Percentiles rank a stretch among this genome's conserved stretches.
Conservation (phyloP, 768 basidiomycete genomes). For the Coprinopsis marcescibilis region DNA sequence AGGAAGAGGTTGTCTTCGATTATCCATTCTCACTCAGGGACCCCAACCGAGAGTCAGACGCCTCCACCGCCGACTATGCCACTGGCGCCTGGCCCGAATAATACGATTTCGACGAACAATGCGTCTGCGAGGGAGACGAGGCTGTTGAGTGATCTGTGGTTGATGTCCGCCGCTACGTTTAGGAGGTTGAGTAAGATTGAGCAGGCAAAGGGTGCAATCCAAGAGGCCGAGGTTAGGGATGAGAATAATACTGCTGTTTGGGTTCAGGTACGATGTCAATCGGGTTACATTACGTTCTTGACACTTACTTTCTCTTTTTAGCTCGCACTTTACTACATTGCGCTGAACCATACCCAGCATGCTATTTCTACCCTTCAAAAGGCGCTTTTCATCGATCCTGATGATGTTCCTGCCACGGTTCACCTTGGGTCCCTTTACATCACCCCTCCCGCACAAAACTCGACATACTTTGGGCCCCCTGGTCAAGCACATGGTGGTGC, state of each 20-base stretch:
- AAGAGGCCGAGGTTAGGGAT: slow-evolving; percentile 89
- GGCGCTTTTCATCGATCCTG: slow-evolving; percentile 80
- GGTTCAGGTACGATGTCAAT: slow-evolving; percentile 97
- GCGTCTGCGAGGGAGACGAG: slow-evolving; percentile 49
- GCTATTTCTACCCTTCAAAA: slow-evolving; percentile 81
- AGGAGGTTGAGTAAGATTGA: slow-evolving; percentile 84
- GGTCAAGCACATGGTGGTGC: not conserved
- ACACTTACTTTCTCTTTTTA: slow-evolving; percentile 21
- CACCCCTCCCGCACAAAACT: slow-evolving; percentile 16
- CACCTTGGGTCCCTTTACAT: slow-evolving; percentile 78
- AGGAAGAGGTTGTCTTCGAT: slow-evolving; percentile 54
- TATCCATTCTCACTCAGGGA: too few species aligned
- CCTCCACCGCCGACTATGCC: too few species aligned
- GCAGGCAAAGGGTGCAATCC: slow-evolving; percentile 84
- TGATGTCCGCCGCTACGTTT: slow-evolving; percentile 93
- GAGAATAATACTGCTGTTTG: slow-evolving; percentile 86
- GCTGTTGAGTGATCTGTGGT: slow-evolving; percentile 82
- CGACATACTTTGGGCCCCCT: not conserved
- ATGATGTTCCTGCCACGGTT: slow-evolving; percentile 72
- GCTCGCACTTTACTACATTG: slow-evolving; percentile 71
- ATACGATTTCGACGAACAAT: slow-evolving; percentile 12
- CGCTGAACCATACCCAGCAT: slow-evolving; percentile 48
- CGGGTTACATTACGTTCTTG: slow-evolving; percentile 14
- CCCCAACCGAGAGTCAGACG: too few species aligned
- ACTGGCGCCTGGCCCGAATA: too few species aligned